These are phyloP conservation scores for Nectriaceae sp. DNA, from an alignment of 2,329 filamentous ascomycete species.

Conservation along the genomic window DNA sequence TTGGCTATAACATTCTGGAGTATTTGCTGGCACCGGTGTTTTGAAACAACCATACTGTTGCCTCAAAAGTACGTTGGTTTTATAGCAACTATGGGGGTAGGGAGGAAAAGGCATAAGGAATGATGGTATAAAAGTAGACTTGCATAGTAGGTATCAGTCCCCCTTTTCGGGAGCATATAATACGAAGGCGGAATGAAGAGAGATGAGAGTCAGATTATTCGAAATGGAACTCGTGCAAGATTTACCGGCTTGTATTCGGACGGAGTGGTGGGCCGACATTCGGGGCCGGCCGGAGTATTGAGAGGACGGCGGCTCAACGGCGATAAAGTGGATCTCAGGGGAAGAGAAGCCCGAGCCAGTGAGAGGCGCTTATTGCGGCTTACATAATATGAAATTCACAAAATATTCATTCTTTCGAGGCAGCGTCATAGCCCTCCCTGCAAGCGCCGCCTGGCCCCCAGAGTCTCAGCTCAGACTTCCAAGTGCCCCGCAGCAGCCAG, in stretches of 20 bases:
- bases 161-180: too few relatives aligned
- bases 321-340: neutral
- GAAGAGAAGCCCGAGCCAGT: neutral
- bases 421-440: slow-evolving; percentile 1
- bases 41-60: slow-evolving; percentile 34
- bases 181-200: too few relatives aligned
- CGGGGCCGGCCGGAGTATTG: neutral
- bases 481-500: neutral
- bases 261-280: neutral
- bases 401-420: slow-evolving; percentile 13
- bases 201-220: too few relatives aligned
- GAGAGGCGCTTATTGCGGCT: slow-evolving; percentile 16
- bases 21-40: slow-evolving; percentile 54
- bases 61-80: too few relatives aligned
- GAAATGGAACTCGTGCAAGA: too few relatives aligned
- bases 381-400: slow-evolving; percentile 34
- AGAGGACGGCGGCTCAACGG: neutral
- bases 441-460: neutral
- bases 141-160: too few relatives aligned
- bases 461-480: neutral
- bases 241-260: too few relatives aligned
- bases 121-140: too few relatives aligned
- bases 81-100: too few relatives aligned
- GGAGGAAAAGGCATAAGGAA: too few relatives aligned
- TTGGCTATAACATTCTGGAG: slow-evolving; percentile 57